phyloP scores from a whole-genome alignment of 345 rosid species.

The Hibiscus tridactylites region DNA sequence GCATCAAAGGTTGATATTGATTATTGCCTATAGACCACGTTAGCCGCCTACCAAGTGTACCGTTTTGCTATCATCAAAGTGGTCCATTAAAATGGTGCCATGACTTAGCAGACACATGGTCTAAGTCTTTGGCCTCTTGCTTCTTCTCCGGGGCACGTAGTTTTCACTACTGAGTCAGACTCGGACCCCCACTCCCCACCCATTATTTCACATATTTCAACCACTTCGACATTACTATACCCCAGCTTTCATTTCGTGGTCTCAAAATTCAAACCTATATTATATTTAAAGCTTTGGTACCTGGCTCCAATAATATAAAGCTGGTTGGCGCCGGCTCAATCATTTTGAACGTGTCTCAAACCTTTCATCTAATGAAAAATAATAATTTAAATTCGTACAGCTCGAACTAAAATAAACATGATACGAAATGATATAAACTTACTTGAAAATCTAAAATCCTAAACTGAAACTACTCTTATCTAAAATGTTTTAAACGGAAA shows the following conservation, averaged over 20 bases:
- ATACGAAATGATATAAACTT: too few species aligned
- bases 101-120: background rate
- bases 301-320: background rate
- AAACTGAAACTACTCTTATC: too few species aligned
- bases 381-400: too few species aligned
- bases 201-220: background rate
- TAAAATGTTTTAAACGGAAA: too few species aligned
- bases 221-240: background rate
- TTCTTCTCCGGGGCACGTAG: background rate
- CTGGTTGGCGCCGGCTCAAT: background rate
- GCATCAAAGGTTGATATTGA: background rate
- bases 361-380: too few species aligned
- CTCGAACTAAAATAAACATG: too few species aligned
- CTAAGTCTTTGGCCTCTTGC: background rate
- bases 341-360: constrained; percentile 2
- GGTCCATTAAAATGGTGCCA: background rate
- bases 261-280: background rate
- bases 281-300: background rate
- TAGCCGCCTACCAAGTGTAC: background rate
- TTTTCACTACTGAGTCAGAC: background rate
- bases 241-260: background rate
- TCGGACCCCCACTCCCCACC: background rate
- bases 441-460: too few species aligned
- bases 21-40: background rate
- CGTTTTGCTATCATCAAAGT: background rate